Conservation (phyloP, 2,329 filamentous ascomycete genomes). For the Nemania sp. region DNA sequence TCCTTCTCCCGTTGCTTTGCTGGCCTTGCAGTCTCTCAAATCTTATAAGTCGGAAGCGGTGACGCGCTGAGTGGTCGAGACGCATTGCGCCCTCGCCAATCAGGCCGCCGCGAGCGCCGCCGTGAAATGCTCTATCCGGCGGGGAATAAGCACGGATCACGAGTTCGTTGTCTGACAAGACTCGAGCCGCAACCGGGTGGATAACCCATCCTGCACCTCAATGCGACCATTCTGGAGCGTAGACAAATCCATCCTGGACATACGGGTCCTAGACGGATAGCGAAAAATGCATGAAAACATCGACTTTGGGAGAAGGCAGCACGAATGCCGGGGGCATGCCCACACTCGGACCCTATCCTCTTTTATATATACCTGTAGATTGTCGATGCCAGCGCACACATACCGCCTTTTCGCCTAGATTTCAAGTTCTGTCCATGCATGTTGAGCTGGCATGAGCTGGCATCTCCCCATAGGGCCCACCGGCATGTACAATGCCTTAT, state of each 20-base stretch:
- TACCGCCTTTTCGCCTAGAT: constrained; percentile 42
- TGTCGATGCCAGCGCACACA: constrained; percentile 34
- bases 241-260: background rate
- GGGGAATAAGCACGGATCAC: constrained; percentile 41
- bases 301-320: constrained; percentile 2
- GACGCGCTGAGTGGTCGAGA: constrained; percentile 38
- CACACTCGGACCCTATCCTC: constrained; percentile 25
- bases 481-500: constrained; percentile 34
- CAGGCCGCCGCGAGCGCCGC: constrained; percentile 32
- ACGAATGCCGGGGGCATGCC: constrained; percentile 8
- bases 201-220: constrained; percentile 18
- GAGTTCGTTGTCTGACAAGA: constrained; percentile 39
- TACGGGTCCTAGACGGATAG: background rate
- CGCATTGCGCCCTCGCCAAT: constrained; percentile 38
- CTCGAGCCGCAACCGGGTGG: constrained; percentile 32
- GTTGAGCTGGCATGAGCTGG: constrained; percentile 43
- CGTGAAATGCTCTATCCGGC: constrained; percentile 28
- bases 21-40: constrained; percentile 32
- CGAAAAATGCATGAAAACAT: background rate
- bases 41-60: constrained; percentile 32
- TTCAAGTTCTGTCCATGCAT: constrained; percentile 40
- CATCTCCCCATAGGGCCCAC: constrained; percentile 40
- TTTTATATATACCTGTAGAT: constrained; percentile 29
- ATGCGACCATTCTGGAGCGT: too few relatives aligned
- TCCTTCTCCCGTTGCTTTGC: constrained; percentile 28